Evolutionary conservation across 768 basidiomycete genomes (phyloP).

Genomic region (Gloeostereum incarnatum): DNA sequence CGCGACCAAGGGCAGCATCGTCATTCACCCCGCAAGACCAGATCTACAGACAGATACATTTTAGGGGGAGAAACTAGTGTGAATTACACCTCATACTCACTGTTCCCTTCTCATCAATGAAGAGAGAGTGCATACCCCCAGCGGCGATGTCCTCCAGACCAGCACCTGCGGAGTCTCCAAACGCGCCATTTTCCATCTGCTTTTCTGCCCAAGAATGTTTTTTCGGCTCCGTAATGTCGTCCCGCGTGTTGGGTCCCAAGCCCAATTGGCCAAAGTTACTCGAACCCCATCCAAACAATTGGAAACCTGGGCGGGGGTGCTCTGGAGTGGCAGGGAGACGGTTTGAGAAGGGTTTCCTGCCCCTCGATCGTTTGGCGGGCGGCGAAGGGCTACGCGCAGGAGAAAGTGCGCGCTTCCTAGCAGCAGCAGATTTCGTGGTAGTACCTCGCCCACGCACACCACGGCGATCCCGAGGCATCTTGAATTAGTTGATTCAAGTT

Average conservation of each 20-base stretch:
- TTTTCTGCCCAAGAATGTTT: constrained; percentile 71
- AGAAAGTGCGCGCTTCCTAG: too few species aligned
- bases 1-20: constrained; percentile 78
- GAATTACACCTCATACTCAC: constrained; percentile 38
- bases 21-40: constrained; percentile 88
- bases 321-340: constrained; percentile 50
- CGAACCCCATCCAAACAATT: constrained; percentile 83
- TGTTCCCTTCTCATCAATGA: constrained; percentile 83
- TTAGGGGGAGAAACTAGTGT: constrained; percentile 1
- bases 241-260: constrained; percentile 66
- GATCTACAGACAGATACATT: constrained; percentile 33
- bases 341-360: constrained; percentile 51
- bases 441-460: too few species aligned
- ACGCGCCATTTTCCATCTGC: constrained; percentile 59
- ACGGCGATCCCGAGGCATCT: too few species aligned
- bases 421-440: too few species aligned
- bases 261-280: constrained; percentile 97
- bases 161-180: constrained; percentile 61
- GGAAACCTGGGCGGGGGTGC: constrained; percentile 53
- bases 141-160: constrained; percentile 78
- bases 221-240: constrained; percentile 69
- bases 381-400: constrained; percentile 29
- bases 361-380: constrained; percentile 40
- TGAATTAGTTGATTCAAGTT: too few species aligned
- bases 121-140: constrained; percentile 85